phyloP scores from a whole-genome alignment of 805 yeast genomes.

The Cyberlindnera amylophila region DNA sequence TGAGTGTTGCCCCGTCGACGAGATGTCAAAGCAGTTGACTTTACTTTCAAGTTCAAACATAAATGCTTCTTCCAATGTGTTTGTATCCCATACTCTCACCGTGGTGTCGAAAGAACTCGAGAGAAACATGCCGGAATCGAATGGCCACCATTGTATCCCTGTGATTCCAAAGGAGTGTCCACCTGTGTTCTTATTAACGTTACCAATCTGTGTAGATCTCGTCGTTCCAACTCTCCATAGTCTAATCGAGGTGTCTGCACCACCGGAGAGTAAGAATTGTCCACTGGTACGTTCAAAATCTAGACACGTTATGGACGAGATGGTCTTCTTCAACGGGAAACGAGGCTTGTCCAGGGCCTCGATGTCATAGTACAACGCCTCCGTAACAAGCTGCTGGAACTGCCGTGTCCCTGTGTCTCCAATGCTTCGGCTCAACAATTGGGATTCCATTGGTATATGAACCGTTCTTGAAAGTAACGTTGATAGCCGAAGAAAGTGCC shows the following conservation, averaged over 20 bases:
- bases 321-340: slow-evolving; percentile 17
- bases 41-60: slow-evolving; percentile 57
- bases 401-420: slow-evolving; percentile 3
- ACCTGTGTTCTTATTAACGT: slow-evolving; percentile 25
- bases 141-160: slow-evolving; percentile 80
- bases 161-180: slow-evolving; percentile 75
- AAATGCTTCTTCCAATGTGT: slow-evolving; percentile 60
- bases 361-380: slow-evolving; percentile 24
- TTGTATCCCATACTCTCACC: slow-evolving; percentile 80
- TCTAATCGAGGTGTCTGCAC: slow-evolving; percentile 65
- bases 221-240: slow-evolving; percentile 52
- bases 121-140: slow-evolving; percentile 81
- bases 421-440: slow-evolving; percentile 6
- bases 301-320: slow-evolving; percentile 50
- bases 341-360: slow-evolving; percentile 19
- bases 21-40: slow-evolving; percentile 65
- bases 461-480: too few relatives aligned
- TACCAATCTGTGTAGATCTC: slow-evolving; percentile 12
- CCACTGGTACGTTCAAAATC: slow-evolving; percentile 47
- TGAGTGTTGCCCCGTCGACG: slow-evolving; percentile 42
- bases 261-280: slow-evolving; percentile 60
- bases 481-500: too few relatives aligned
- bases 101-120: slow-evolving; percentile 77
- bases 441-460: slow-evolving; percentile 10
- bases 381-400: slow-evolving; percentile 22